Base-by-base conservation (phyloP, 2,329 filamentous ascomycete species). In the Cordyceps cicadae region DNA sequence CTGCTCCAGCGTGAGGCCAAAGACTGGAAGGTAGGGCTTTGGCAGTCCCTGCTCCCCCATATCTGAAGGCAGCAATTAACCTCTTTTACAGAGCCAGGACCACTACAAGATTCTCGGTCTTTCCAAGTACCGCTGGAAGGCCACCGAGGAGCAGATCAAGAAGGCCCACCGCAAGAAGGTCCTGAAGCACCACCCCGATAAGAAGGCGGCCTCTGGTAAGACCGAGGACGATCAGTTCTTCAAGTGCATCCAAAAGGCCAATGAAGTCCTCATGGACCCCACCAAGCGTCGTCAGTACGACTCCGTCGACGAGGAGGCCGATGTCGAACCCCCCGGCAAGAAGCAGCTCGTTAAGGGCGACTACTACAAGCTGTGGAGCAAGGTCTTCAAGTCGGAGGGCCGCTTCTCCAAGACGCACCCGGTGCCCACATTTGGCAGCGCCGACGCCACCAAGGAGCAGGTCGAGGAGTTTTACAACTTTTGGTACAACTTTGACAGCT, bases 221-320 rank as follows among this genome's bases (percentile, higher is more conserved):
- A 84, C 85, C 67, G 92, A 97, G 70, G 93, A 97, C 76, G 94
- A 99, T 76, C 90, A 89, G 75, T 99, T 99, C 83, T 99, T 99
- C 88, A 99, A 99, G 84, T 99, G 95, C 77, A 99, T 99, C 75
- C 95, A 99, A 75, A 97, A 97, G 77, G 94, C 94, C 62, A 93
- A 89, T 69, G 94, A 99, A 71, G 84, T 97, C 57, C 88, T 99
- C 19, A 84, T 91, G 60, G 94, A 99, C 79, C 94, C 94, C 56
- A 82, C 87, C 74, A 95, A 91, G 80, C 90, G 94, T 64, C 87
- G 92, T 62, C 94, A 99, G 78, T 99, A 89, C 78, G 94, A 99
- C 77, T 96, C 91, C 2, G 92, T 97, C 63, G 94, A 99, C 71
- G 92, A 97, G 77, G 87, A 85, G 68, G 94, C 94, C 64, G 90